Conservation (phyloP, 2,329 filamentous ascomycete species). For the Pseudofabraea citricarpa region DNA sequence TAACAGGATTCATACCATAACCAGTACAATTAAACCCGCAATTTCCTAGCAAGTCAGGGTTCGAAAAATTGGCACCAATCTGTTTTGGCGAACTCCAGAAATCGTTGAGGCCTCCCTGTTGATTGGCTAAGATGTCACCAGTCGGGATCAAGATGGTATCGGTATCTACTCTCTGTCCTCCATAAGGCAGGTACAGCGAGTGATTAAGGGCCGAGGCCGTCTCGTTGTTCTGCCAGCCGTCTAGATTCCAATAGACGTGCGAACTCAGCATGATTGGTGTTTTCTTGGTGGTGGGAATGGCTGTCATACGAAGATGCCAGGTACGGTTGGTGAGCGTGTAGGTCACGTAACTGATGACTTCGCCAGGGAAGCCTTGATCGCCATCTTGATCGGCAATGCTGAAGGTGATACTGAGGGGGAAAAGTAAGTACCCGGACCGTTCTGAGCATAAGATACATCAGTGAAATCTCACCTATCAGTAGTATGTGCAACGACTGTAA, state of each 20-base stretch:
- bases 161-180: conserved; percentile 61
- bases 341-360: conserved; percentile 69
- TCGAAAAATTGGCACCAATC: conserved; percentile 64
- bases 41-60: conserved; percentile 60
- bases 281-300: conserved; percentile 65
- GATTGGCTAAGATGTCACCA: conserved; percentile 68
- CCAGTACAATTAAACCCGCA: conserved; percentile 81
- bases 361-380: conserved; percentile 72
- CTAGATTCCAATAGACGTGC: conserved; percentile 75
- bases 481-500: conserved; percentile 65
- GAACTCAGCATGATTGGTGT: conserved; percentile 79
- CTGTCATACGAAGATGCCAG: conserved; percentile 71
- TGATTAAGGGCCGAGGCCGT: conserved; percentile 64
- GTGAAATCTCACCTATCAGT: conserved; percentile 19
- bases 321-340: conserved; percentile 63
- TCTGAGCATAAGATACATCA: neutral
- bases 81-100: conserved; percentile 81
- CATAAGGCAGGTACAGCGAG: conserved; percentile 68
- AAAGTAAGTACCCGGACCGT: neutral
- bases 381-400: conserved; percentile 68
- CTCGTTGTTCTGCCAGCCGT: conserved; percentile 71
- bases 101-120: conserved; percentile 65
- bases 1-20: conserved; percentile 55
- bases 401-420: conserved; percentile 64
- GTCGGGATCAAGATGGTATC: conserved; percentile 73